Percentiles rank a stretch among this genome's conserved stretches.
Conservation (phyloP, 1,284 basidiomycete genomes). For the Marasmius oreades region DNA sequence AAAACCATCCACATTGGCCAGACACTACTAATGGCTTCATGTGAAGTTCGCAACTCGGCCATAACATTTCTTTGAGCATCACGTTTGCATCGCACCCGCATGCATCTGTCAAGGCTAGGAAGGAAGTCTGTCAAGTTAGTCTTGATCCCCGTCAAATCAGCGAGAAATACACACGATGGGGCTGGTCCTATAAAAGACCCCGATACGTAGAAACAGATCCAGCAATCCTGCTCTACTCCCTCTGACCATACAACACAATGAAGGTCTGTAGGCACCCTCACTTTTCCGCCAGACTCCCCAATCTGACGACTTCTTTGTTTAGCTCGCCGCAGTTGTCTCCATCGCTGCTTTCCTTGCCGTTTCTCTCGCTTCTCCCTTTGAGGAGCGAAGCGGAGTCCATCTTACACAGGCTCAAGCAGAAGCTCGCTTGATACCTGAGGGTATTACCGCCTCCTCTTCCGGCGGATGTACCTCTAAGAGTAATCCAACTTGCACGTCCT, state of each 20-base stretch:
- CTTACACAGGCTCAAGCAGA: slow-evolving; percentile 24
- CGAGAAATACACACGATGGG: not conserved
- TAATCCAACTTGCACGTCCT: slow-evolving; percentile 22
- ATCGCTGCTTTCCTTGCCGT: not conserved
- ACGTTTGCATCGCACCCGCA: not conserved
- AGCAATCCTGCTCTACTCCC: not conserved
- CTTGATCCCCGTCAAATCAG: not conserved
- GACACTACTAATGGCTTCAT: no score
- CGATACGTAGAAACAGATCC: not conserved
- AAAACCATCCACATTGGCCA: no score
- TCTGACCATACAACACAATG: no score
- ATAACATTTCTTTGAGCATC: no score
- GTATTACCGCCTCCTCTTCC: slow-evolving; percentile 21
- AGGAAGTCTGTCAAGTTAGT: no score
- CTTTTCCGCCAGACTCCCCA: no score
- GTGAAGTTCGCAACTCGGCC: no score
- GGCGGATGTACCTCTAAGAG: slow-evolving; percentile 21
- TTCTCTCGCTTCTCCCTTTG: not conserved
- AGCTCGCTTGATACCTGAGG: slow-evolving; percentile 17
- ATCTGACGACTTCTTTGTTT: no score
- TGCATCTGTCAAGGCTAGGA: no score
- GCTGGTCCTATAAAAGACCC: not conserved
- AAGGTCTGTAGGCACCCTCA: no score
- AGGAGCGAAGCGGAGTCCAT: slow-evolving; percentile 7
- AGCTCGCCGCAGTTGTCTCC: not conserved